Percentiles rank a stretch among this genome's conserved stretches.
Conservation (phyloP, 768 basidiomycete genomes). For the Kockovaella imperatae region DNA sequence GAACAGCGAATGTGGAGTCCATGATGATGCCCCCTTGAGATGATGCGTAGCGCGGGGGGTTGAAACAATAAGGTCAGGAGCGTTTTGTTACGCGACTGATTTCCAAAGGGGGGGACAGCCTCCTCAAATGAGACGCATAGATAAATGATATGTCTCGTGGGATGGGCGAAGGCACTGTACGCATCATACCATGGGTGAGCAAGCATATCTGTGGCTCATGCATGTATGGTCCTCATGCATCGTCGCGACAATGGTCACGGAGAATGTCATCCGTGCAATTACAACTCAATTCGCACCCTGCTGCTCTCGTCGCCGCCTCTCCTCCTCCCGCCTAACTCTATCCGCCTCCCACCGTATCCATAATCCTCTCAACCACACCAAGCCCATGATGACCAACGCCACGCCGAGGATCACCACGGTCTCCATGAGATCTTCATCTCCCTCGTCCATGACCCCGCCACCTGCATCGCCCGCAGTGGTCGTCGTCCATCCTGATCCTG, state of each 20-base stretch:
- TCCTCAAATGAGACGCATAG: too few relatives aligned
- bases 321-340: conserved; percentile 2
- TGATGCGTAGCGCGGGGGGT: neutral
- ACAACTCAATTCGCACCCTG: conserved; percentile 4
- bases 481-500: conserved; percentile 7
- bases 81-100: neutral
- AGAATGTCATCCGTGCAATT: conserved; percentile 9
- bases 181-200: too few relatives aligned
- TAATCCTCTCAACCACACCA: conserved; percentile 71
- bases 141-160: too few relatives aligned
- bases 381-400: conserved; percentile 62
- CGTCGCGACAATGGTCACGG: conserved; percentile 5
- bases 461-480: neutral
- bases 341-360: conserved; percentile 65
- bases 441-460: conserved; percentile 27
- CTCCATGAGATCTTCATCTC: conserved; percentile 65
- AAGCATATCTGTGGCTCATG: too few relatives aligned
- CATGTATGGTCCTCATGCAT: too few relatives aligned
- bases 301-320: conserved; percentile 1
- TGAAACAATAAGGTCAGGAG: neutral
- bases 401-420: conserved; percentile 69
- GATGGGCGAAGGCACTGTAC: too few relatives aligned
- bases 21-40: neutral
- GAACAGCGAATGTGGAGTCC: neutral
- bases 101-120: too few relatives aligned